Percentiles rank a stretch among this genome's conserved stretches.
phyloP scores from a whole-genome alignment of 2,329 filamentous ascomycete species.

The Mycocentrospora acerina region DNA sequence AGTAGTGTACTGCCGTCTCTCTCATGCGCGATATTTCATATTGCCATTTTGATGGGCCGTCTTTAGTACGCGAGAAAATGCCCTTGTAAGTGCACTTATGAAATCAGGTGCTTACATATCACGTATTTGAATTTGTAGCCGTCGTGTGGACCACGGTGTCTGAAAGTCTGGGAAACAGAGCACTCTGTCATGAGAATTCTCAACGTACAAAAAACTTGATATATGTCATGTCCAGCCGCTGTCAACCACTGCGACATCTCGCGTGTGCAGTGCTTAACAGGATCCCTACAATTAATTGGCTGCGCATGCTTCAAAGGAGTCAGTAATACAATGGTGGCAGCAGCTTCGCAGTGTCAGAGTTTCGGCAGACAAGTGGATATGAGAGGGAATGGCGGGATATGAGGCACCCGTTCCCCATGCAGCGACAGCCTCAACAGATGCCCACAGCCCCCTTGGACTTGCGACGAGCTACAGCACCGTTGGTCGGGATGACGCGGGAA shows the following conservation, averaged over 20 bases:
- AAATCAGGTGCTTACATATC: slow-evolving; percentile 5
- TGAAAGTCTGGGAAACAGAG: slow-evolving; percentile 24
- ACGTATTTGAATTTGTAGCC: too few relatives aligned
- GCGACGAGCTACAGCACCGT: slow-evolving; percentile 20
- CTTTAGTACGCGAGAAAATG: too few relatives aligned
- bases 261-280: too few relatives aligned
- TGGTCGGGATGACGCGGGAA: slow-evolving; percentile 27
- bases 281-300: too few relatives aligned
- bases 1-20: too few relatives aligned
- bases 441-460: slow-evolving; percentile 27
- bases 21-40: too few relatives aligned
- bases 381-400: slow-evolving; percentile 10
- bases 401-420: slow-evolving; percentile 14
- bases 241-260: too few relatives aligned
- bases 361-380: slow-evolving; percentile 6
- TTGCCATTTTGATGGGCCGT: too few relatives aligned
- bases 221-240: too few relatives aligned
- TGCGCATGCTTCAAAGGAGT: slow-evolving; percentile 1
- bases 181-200: slow-evolving; percentile 13
- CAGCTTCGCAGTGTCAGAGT: neutral
- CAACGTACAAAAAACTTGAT: too few relatives aligned
- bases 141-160: slow-evolving; percentile 4
- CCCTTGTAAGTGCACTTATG: slow-evolving; percentile 6
- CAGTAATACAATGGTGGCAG: too few relatives aligned
- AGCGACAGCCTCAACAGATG: slow-evolving; percentile 27